Evolutionary conservation across 768 basidiomycete species (phyloP).

Genomic region (Auricularia heimuer): DNA sequence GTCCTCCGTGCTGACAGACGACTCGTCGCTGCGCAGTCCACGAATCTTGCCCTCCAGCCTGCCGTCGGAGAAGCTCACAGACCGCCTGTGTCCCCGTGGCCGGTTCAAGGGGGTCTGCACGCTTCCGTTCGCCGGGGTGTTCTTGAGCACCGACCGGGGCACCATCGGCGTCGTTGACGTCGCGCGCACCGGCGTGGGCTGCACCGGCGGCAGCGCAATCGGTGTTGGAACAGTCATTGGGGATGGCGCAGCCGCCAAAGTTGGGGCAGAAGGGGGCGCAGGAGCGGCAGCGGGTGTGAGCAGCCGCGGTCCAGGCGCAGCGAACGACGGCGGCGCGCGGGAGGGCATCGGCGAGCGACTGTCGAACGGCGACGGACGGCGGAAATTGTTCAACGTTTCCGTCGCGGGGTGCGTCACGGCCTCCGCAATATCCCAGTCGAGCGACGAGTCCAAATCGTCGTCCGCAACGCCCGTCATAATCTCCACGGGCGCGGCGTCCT

Average conservation of each 20-base stretch:
- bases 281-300: constrained; percentile 2
- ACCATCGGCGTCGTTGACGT: constrained; percentile 24
- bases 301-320: background rate
- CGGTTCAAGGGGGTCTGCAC: constrained; percentile 6
- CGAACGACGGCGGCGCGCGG: background rate
- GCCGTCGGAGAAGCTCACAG: constrained; percentile 96
- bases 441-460: constrained; percentile 12
- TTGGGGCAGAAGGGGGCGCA: background rate
- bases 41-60: constrained; percentile 80
- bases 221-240: background rate
- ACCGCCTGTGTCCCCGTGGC: constrained; percentile 46
- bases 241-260: background rate
- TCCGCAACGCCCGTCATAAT: constrained; percentile 38
- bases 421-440: background rate
- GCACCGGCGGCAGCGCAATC: constrained; percentile 9
- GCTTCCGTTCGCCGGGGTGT: constrained; percentile 41
- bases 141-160: constrained; percentile 11
- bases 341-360: background rate
- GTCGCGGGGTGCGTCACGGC: background rate
- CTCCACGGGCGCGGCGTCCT: constrained; percentile 22
- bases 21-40: constrained; percentile 37
- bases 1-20: constrained; percentile 12
- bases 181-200: constrained; percentile 25
- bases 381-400: background rate
- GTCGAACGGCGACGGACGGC: background rate